Evolutionary conservation across 495 filamentous ascomycete genomes (phyloP), one percentile per base, ranked within the genome.

Genomic region (Hypoxylon fragiforme): DNA sequence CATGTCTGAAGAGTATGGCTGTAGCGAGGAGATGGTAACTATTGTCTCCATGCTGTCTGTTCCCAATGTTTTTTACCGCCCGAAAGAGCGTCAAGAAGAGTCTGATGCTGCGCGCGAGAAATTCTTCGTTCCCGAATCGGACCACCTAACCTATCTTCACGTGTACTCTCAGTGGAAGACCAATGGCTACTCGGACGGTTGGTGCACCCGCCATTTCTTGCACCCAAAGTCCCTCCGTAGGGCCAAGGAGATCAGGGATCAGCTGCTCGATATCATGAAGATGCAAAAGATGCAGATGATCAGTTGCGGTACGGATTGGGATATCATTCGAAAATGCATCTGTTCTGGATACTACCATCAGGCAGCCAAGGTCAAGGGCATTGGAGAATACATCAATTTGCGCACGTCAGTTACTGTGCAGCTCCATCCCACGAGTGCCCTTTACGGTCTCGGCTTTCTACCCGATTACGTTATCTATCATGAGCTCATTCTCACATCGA

Each of bases 1-100:
- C 63, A 95, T 85, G 34, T 84, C 86, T 3, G 81, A 85, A 13
- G 86, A 88, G 49, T 97, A 96, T 65, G 85, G 79, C 14, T 99
- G 95, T 72, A 92, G 88, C 68, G 94, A 97, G 67, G 95, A 99
- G 68, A 96, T 99, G 87, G 77, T 97, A 18, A 97, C 91, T 1
- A 97, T 99, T 54, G 95, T 97, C 14, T 92, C 91, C 19, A 97
- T 99, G 95, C 82, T 99, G 12, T 95, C 90, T 2, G 95, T 97
- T 0, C 94, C 95, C 9, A 91, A 83, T 58, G 94, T 97, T 32
- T 99, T 97, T 77, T 97, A 96, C 70, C 90, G 95, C 13, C 95
- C 95, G 7, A 97, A 95, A 62, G 95, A 99, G 68, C 88, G 95
- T 0, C 90, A 95, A 62, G 95, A 97, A 59, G 95, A 99, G 73